Evolutionary conservation across 225 moss, liverwort and hornwort genomes (phyloP), one percentile per base, ranked within the genome.

Genomic region (Sphagnum contortum): DNA sequence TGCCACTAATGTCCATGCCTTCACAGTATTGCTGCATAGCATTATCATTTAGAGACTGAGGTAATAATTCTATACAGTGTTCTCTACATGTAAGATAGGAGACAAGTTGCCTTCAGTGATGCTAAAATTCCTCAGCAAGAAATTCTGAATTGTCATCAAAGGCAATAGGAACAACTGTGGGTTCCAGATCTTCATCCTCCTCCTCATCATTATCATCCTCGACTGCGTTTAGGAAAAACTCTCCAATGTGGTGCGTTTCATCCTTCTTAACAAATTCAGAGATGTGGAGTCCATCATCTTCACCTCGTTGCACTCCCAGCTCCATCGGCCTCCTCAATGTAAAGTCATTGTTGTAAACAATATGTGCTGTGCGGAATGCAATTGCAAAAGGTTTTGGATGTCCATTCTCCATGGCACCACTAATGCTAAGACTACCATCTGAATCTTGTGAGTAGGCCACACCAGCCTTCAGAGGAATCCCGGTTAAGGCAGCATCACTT

Each of bases 221-320:
- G n/a, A 61, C 60, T 3, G 60, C 45, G n/a, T 61, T 61, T 45
- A 44, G 44, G 60, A 61, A 61, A 44, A 61, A 61, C 13, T 12
- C 60, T 44, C 60, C 60, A 61, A 64, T 64, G 64, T 64, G 64
- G 48, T 45, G 48, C 50, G 45, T 12, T 29, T 48, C 48, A 51
- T 64, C 64, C 64, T 64, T 64, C 11, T 11, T 29, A 29, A 64
- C 50, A 49, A 64, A 48, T 48, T 51, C 50, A n/a, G 64, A 64
- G 9, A 64, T n/a, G 48, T 48, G 47, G 8, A 64, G 48, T 7
- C 64, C 64, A 49, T 64, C 64, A 47, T 64, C 5, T 8, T 64
- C 64, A 47, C 64, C 64, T 3, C 64, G 64, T 51, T 48, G 64
- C 64, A 47, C 48, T 9, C 47, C 45, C 29, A 64, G 48, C 50